A percentile compares a stretch with the other conserved stretches of the same genome.
Evolutionary conservation across 2,329 filamentous ascomycete genomes (phyloP).

Genomic region (Sarocladium kiliense): DNA sequence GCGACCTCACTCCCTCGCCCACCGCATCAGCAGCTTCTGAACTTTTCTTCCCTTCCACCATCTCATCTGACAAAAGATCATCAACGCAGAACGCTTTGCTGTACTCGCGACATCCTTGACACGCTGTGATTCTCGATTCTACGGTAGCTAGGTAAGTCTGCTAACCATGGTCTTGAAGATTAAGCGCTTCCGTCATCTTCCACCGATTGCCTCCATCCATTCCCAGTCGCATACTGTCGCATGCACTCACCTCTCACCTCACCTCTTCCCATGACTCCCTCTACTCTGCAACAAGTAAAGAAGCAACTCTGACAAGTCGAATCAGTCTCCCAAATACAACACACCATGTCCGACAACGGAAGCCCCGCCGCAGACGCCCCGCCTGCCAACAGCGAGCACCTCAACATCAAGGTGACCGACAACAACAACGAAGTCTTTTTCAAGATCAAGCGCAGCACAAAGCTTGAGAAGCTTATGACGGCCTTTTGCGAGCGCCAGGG

Average conservation of each 20-base stretch:
- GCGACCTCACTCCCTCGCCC: conserved; percentile 2
- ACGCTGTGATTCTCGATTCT: not conserved
- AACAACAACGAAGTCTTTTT: conserved; percentile 99
- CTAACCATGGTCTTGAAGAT: not conserved
- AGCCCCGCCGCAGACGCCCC: conserved; percentile 34
- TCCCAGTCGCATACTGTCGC: not conserved
- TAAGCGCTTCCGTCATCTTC: not conserved
- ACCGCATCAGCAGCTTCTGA: not conserved
- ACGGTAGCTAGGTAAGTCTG: not conserved
- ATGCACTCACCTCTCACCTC: not conserved
- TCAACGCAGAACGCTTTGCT: not conserved
- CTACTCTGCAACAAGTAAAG: not conserved
- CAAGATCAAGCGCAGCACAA: conserved; percentile 97
- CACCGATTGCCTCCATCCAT: not conserved
- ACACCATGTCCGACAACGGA: conserved; percentile 46
- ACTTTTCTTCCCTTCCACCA: not conserved
- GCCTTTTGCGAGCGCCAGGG: conserved; percentile 97
- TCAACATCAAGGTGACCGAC: conserved; percentile 99
- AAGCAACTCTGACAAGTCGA: not conserved
- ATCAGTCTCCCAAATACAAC: not conserved
- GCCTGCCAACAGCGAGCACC: conserved; percentile 63
- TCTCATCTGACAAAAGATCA: not conserved
- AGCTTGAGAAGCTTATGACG: conserved; percentile 96
- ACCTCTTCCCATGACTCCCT: not conserved
- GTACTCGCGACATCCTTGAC: not conserved